A percentile compares a stretch with the other conserved stretches of the same genome.
phyloP scores from a whole-genome alignment of 768 basidiomycete species.

The Leccinum olivaceopallidum region DNA sequence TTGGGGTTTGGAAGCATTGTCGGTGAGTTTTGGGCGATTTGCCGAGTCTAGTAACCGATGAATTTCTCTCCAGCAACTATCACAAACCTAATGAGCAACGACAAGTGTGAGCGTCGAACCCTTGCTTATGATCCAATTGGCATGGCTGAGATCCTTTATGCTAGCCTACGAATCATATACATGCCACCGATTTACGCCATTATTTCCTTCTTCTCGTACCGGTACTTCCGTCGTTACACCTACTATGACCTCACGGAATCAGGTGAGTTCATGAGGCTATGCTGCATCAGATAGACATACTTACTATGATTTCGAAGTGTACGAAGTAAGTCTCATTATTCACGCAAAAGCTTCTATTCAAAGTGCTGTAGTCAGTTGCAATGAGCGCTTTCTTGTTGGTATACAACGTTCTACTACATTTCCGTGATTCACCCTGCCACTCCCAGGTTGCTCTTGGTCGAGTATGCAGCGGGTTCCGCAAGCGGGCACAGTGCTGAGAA shows the following conservation, averaged over 20 bases:
- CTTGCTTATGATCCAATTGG: neutral
- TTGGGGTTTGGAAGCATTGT: constrained; percentile 62
- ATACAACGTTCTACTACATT: neutral
- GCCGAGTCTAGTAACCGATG: neutral
- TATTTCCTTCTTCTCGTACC: constrained; percentile 84
- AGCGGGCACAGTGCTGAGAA: constrained; percentile 60
- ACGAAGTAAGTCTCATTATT: constrained; percentile 51
- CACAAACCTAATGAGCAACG: constrained; percentile 71
- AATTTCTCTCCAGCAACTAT: constrained; percentile 54
- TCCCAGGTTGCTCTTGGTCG: constrained; percentile 72
- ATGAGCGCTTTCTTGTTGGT: constrained; percentile 84
- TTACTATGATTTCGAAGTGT: constrained; percentile 42
- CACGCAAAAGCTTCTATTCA: constrained; percentile 13
- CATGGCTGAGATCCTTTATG: neutral
- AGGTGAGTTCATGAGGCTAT: constrained; percentile 36
- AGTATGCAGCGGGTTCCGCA: constrained; percentile 77
- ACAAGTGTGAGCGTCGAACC: constrained; percentile 59
- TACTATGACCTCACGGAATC: constrained; percentile 55
- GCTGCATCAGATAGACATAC: constrained; percentile 27
- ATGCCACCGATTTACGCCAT: constrained; percentile 84
- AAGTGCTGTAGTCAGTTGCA: constrained; percentile 61
- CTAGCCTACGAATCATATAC: constrained; percentile 74
- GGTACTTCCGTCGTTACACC: constrained; percentile 78
- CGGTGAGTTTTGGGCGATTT: constrained; percentile 43
- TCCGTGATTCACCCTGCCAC: neutral